Evolutionary conservation across 2,329 filamentous ascomycete species (phyloP), one percentile per base, ranked within the genome.

Genomic region (Podosphaera aphanis): DNA sequence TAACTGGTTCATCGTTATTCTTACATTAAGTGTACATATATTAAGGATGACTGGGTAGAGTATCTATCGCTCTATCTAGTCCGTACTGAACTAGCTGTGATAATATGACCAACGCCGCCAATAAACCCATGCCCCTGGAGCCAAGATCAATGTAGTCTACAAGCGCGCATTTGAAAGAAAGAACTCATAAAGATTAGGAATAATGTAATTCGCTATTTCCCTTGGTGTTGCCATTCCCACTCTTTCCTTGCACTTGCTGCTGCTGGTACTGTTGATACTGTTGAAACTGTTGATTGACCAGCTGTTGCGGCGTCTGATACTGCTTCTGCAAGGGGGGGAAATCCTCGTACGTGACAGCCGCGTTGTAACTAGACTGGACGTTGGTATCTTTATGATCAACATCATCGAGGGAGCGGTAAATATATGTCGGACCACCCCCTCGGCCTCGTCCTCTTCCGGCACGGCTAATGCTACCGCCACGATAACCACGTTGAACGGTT

Each of bases 381-480:
- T 62, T 64, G 8, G 66, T 63, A 48, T 63, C 63, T 38, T 68
- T 63, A 39, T 68, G 66, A 42, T 63, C 56, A 23, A 76, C 66
- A 52, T 83, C 79, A 57, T 83, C 79, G 1, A 83, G 65, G 1
- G 77, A 82, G 47, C 70, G 69, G 57, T 83, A 83, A 39, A 66
- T 63, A 49, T 68, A 64, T 5, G 25, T 43, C 18, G 41, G 27
- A 47, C 65, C 63, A 21, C 61, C 57, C 45, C 65, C 63, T n/a
- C 64, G 60, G 41, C 70, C 60, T 39, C 60, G 60, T 45, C 61
- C 57, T 45, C 65, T 62, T 25, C 61, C 54, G 15, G 64, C 60
- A 36, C 66, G 58, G 13, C 63, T 61, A 16, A 68, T 62, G 16
- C 49, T 47, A 31, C 54, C 44, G 10, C 57, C 51, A 13, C 53